phyloP scores from a whole-genome alignment of 2,329 filamentous ascomycete genomes.

The Cylindrodendrum hubeiense region DNA sequence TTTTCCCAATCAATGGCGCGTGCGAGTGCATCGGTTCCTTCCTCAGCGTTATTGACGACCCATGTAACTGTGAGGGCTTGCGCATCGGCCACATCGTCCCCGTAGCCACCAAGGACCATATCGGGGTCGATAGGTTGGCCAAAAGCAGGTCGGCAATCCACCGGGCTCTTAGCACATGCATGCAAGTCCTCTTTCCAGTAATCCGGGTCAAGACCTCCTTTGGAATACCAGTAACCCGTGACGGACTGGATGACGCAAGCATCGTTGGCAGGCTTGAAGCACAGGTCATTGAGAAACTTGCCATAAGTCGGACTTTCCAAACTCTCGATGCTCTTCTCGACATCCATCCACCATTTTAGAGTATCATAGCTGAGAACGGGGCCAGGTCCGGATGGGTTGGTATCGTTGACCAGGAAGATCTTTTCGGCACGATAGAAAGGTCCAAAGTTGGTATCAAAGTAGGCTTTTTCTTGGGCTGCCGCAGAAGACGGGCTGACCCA shows the following conservation, averaged over 20 bases:
- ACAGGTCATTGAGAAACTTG: conserved; percentile 83
- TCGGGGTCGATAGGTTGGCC: conserved; percentile 88
- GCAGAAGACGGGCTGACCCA: conserved; percentile 97
- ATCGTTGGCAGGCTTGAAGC: conserved; percentile 91
- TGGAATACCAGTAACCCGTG: conserved; percentile 86
- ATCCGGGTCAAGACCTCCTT: conserved; percentile 52
- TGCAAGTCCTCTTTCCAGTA: conserved; percentile 80
- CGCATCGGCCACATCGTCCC: conserved; percentile 76
- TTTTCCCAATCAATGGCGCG: conserved; percentile 92
- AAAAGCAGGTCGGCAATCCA: conserved; percentile 88
- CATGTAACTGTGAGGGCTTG: conserved; percentile 90
- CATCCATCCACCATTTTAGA: conserved; percentile 91
- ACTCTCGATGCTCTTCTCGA: conserved; percentile 81
- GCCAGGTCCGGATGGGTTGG: conserved; percentile 69
- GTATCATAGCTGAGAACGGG: conserved; percentile 92
- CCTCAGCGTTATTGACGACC: conserved; percentile 89
- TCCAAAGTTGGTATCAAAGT: conserved; percentile 93
- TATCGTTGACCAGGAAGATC: conserved; percentile 93
- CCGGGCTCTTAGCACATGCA: conserved; percentile 82
- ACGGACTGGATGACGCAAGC: conserved; percentile 94
- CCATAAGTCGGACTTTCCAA: conserved; percentile 78
- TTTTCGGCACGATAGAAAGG: conserved; percentile 97
- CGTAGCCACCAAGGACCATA: conserved; percentile 87
- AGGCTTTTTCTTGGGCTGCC: conserved; percentile 92
- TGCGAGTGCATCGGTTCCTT: conserved; percentile 77